Evolutionary conservation across 768 basidiomycete species (phyloP).

Genomic region (Psilocybe cubensis): DNA sequence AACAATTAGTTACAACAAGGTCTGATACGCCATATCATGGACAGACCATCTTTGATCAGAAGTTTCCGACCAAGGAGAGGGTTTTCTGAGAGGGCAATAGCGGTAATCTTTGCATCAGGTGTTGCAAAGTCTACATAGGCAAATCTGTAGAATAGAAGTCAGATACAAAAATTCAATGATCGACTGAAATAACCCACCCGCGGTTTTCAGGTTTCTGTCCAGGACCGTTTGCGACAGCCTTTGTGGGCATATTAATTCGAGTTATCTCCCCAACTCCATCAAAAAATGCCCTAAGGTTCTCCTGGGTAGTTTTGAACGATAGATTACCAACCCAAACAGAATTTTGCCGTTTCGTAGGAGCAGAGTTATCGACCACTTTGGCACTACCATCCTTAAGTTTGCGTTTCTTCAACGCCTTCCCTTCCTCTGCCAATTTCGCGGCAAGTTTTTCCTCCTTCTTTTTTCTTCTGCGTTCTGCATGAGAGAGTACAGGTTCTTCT

Average conservation of each 20-base stretch:
- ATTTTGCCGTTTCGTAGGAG: conserved; percentile 65
- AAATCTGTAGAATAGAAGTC: conserved; percentile 56
- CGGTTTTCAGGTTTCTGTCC: conserved; percentile 69
- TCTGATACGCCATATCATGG: background rate
- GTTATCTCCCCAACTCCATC: conserved; percentile 74
- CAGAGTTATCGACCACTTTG: conserved; percentile 22
- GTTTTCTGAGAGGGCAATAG: conserved; percentile 82
- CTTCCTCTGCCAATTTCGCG: conserved; percentile 24
- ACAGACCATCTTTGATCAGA: conserved; percentile 91
- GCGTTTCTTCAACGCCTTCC: conserved; percentile 44
- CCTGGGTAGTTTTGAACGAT: conserved; percentile 83
- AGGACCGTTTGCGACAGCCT: conserved; percentile 46
- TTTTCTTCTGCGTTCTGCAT: conserved; percentile 70
- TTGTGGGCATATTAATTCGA: conserved; percentile 86
- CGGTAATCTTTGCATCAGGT: conserved; percentile 70
- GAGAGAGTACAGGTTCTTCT: conserved; percentile 65
- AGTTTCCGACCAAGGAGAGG: conserved; percentile 84
- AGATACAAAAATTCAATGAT: conserved; percentile 3
- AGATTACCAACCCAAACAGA: conserved; percentile 97
- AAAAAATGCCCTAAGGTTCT: conserved; percentile 74
- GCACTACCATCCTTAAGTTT: conserved; percentile 45
- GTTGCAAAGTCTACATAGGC: conserved; percentile 96
- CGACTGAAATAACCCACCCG: conserved; percentile 57
- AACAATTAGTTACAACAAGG: conserved; percentile 1
- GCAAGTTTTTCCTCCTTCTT: conserved; percentile 49